Evolutionary conservation across 495 filamentous ascomycete genomes (phyloP).

Genomic region (Oidiodendron maius): DNA sequence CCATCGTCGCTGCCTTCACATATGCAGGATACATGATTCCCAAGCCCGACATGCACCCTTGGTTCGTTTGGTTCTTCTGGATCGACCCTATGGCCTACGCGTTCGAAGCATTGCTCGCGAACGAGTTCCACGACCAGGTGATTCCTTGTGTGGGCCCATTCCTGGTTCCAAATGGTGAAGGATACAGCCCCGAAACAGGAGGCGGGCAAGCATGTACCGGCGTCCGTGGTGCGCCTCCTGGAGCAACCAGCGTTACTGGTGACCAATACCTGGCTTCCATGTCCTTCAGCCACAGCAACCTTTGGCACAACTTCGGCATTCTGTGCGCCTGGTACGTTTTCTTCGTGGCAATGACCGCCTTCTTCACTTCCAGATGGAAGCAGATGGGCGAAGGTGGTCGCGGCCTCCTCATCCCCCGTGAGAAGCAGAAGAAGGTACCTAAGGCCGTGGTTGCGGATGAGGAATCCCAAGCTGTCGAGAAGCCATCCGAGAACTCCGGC

Average conservation of each 20-base stretch:
- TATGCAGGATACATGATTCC: conserved; percentile 73
- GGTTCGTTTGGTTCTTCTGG: conserved; percentile 74
- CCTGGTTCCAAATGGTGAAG: conserved; percentile 28
- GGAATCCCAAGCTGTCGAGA: conserved; percentile 15
- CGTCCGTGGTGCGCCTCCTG: conserved; percentile 44
- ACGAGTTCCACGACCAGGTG: conserved; percentile 56
- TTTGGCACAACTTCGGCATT: conserved; percentile 58
- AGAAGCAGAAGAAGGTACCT: conserved; percentile 25
- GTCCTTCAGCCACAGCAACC: conserved; percentile 36
- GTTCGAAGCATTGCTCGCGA: conserved; percentile 62
- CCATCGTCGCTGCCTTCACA: too few relatives aligned
- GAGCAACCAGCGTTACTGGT: conserved; percentile 51
- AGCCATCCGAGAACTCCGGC: not conserved
- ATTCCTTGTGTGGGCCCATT: conserved; percentile 38
- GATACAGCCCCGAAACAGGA: conserved; percentile 58
- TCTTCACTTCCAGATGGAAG: conserved; percentile 33
- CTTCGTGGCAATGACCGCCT: conserved; percentile 64
- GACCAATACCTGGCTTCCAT: conserved; percentile 32
- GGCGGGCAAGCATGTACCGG: conserved; percentile 50
- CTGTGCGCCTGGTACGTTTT: conserved; percentile 61
- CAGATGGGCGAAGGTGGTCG: conserved; percentile 6
- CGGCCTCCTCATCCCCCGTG: conserved; percentile 27
- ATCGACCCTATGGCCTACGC: conserved; percentile 73
- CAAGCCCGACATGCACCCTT: conserved; percentile 65
- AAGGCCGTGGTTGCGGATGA: conserved; percentile 4